phyloP scores from a whole-genome alignment of 345 rosid species.

The Eucalyptus camaldulensis region DNA sequence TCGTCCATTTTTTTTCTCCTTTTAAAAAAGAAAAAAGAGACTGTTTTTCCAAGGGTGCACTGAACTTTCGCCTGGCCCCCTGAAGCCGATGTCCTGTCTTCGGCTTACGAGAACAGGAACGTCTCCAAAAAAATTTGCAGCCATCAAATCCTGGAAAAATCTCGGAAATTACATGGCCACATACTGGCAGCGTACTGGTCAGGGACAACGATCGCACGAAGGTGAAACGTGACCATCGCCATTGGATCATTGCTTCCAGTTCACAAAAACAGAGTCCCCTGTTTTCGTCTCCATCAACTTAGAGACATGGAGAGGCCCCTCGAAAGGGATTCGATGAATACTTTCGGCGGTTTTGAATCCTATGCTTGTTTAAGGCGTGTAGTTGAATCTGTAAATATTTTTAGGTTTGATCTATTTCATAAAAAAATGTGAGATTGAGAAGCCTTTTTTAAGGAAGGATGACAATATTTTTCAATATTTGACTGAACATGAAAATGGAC shows the following conservation, averaged over 20 bases:
- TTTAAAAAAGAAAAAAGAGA: background rate
- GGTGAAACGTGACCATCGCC: background rate
- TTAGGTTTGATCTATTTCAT: background rate
- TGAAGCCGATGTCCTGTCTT: background rate
- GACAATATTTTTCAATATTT: background rate
- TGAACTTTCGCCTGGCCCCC: background rate
- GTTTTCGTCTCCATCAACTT: background rate
- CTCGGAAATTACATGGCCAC: background rate
- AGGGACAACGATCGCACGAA: background rate
- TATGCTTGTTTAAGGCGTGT: background rate
- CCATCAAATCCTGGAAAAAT: background rate
- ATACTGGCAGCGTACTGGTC: background rate
- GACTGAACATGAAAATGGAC: rapidly evolving
- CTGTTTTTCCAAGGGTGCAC: background rate
- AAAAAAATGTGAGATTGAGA: background rate
- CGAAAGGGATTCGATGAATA: background rate
- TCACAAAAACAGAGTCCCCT: background rate
- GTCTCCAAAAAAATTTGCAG: background rate
- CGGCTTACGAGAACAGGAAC: background rate
- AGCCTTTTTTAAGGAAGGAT: background rate
- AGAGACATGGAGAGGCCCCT: background rate
- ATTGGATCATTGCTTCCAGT: background rate
- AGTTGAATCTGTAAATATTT: background rate
- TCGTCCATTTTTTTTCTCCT: background rate
- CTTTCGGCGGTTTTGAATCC: background rate